phyloP scores from a whole-genome alignment of 495 filamentous ascomycete genomes.

The Daldinia childiae region DNA sequence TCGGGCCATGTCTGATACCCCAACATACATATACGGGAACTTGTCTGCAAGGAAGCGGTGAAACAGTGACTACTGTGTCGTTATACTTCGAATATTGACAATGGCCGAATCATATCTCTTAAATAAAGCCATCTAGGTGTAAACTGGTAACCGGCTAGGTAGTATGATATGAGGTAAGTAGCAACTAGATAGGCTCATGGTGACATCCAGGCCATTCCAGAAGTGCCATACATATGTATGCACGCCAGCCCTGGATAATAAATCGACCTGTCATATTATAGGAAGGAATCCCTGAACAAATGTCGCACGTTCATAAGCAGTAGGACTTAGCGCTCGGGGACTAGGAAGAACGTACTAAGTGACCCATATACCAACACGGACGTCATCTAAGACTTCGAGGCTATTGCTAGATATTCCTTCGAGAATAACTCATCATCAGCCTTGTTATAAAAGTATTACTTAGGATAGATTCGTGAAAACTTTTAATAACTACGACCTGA shows the following conservation, averaged over 20 bases:
- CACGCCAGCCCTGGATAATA: not conserved
- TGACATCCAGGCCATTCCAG: not conserved
- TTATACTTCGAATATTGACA: not conserved
- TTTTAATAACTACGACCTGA: not conserved
- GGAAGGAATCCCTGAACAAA: not conserved
- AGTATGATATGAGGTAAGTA: not conserved
- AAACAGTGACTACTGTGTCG: not conserved
- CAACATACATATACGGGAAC: not conserved
- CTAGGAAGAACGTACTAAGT: not conserved
- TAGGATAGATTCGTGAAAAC: not conserved
- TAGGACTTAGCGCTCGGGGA: not conserved
- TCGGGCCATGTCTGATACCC: not conserved
- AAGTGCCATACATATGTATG: not conserved
- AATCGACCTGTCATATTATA: not conserved
- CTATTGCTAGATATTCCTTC: not conserved
- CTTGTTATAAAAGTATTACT: not conserved
- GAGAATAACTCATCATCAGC: not conserved
- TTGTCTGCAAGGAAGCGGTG: not conserved
- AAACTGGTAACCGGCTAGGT: not conserved
- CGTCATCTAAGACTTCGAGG: not conserved
- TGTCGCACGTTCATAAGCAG: not conserved
- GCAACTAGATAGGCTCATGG: not conserved
- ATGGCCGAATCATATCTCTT: not conserved
- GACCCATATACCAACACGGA: not conserved
- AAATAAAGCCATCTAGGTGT: not conserved